Evolutionary conservation across 495 filamentous ascomycete genomes (phyloP), one percentile per base, ranked within the genome.

Genomic region (Sphaerosporella brunnea): DNA sequence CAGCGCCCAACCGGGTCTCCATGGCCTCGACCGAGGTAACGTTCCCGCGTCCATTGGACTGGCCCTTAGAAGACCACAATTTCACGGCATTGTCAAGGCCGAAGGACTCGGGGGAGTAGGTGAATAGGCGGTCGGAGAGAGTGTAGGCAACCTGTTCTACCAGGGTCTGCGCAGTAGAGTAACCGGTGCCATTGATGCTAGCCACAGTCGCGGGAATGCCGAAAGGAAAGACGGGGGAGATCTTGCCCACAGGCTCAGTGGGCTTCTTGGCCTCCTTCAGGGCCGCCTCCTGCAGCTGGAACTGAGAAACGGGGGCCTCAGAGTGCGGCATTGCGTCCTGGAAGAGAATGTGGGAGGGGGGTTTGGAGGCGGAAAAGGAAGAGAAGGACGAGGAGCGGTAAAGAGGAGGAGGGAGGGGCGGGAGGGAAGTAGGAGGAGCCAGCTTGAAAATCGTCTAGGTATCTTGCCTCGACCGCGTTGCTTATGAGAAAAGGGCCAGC

Each of bases 91-190:
- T 58, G 64, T 95, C 88, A 40, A 97, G 71, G 56, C 88, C 80
- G 57, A 94, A 96, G 21, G 82, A 79, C 54, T 93, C 81, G 7
- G 87, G 85, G 13, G 92, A 95, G 67, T 93, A 95, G 28, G 86
- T 81, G 67, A 93, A 97, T 63, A 96, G 75, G 68, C 90, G 92
- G 69, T 95, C 85, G 48, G 84, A 93, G 49, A 97, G 72, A 42
- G 80, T 68, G 64, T 93, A 96, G 43, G 90, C 81, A 48, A 93
- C 85, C 65, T 97, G 90, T 67, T 97, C 92, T 49, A 95, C 80
- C 47, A 97, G 71, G 18, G 80, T 75, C 65, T 96, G 92, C 36
- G 84, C 78, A 25, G 87, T 94, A 34, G 82, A 69, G 70, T 97
- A 97, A 30, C 82, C 86, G 43, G 84, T 84, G 36, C 90, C 92